Percentiles rank a stretch among this genome's conserved stretches.
Evolutionary conservation across 306 rosid genomes (phyloP).

Genomic region (Acacia melanoxylon): DNA sequence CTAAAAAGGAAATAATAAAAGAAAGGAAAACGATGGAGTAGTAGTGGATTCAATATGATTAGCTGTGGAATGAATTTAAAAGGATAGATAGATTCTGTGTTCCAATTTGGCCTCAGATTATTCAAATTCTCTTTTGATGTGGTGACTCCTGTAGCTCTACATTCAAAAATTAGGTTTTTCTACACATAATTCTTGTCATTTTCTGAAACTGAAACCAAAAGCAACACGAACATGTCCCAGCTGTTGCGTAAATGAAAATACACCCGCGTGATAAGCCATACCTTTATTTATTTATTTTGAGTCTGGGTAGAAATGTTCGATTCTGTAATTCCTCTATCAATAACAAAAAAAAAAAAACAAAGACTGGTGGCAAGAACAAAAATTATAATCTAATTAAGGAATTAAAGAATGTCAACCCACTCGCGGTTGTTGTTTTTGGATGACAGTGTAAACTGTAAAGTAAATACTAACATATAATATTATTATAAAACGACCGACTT

Average conservation of each 20-base stretch:
- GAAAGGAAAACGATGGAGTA: not conserved
- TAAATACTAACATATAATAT: not conserved
- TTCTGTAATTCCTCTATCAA: not conserved
- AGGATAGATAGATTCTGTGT: slow-evolving; percentile 56
- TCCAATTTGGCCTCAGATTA: slow-evolving; percentile 57
- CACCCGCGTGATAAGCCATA: slow-evolving; percentile 11
- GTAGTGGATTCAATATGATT: slow-evolving; percentile 22
- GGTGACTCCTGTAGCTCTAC: slow-evolving; percentile 50
- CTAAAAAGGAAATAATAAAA: not conserved
- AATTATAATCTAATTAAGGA: not conserved
- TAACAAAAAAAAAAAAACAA: not conserved
- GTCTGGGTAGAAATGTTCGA: not conserved
- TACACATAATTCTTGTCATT: slow-evolving; percentile 41
- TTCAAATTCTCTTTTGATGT: slow-evolving; percentile 65
- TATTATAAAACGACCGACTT: not conserved
- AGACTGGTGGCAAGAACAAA: not conserved
- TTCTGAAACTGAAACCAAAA: slow-evolving; percentile 47
- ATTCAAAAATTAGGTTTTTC: slow-evolving; percentile 37
- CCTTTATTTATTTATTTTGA: not conserved
- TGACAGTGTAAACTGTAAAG: not conserved
- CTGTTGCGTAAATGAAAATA: slow-evolving; percentile 18
- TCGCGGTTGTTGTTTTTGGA: not conserved
- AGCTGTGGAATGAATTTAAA: slow-evolving; percentile 50
- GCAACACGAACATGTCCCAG: slow-evolving; percentile 29
- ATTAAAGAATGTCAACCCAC: slow-evolving; percentile 36